Evolutionary conservation across 169 alveolate genomes (phyloP), one percentile per base, ranked within the genome.

Genomic region (Eimeria zaria): DNA sequence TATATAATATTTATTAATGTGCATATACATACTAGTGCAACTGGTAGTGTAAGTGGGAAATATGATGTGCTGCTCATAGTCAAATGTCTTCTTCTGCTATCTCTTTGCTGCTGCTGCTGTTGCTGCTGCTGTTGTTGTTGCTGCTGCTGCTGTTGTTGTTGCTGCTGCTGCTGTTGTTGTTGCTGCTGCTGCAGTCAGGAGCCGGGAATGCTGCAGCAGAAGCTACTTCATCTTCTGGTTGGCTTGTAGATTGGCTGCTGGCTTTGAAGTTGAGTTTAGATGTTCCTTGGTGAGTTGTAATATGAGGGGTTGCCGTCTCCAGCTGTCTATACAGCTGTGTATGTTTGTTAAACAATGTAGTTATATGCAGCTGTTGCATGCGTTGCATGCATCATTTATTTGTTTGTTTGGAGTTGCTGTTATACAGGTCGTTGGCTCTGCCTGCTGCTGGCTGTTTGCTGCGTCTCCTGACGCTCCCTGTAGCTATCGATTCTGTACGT

Each of bases 361-460:
- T 27, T 62, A 5, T 27, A 62, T 62, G 5, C 12, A 62, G 3
- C 4, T 27, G 12, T 27, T 24, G 5, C 39, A 62, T 62, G 27
- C 16, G 4, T 24, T 62, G 12, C 12, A 62, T 64, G 8, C 41
- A 27, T 64, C 7, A 0, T 7, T 64, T 27, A 22, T 64, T 64
- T 2, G 33, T 16, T 14, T 16, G 22, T 27, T 14, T 24, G 64
- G 14, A 20, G 22, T 11, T 81, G 90, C 73, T 27, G 69, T 16
- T 48, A 33, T 53, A 51, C 73, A 83, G 91, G 91, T 83, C 33
- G 24, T 24, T 51, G 76, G 91, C 91, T 16, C 76, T 83, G 5
- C 91, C 91, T 24, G 91, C 78, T 44, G 91, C 91, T 33, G 91
- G 91, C 33, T 83, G 91, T 36, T 53, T 83, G 76, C 76, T 83